Evolutionary conservation across 2,329 filamentous ascomycete genomes (phyloP), one percentile per base, ranked within the genome.

Genomic region (Talaromyces verruculosus): DNA sequence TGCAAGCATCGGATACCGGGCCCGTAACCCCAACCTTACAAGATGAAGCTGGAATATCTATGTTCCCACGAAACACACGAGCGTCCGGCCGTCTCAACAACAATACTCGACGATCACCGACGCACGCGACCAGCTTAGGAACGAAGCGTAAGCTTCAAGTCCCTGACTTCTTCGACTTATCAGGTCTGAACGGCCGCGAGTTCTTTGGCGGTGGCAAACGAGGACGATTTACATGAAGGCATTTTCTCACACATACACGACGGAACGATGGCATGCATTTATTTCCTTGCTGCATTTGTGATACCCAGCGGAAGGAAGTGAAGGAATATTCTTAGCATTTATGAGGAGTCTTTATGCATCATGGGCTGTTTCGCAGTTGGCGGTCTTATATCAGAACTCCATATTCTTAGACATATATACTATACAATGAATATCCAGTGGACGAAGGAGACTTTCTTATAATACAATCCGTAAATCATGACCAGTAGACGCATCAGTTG

Each of bases 111-210:
- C 77, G 81, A 65, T 70, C 75, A 61, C 72, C 79, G 1, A 74
- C 74, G 39, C 75, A 79, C 4, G 76, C 77, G 1, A 71, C 77
- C 10, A 75, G 73, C 4, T 67, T 82, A 6, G 81, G 82, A 5
- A 80, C 80, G 7, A 84, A 84, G 73, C 76, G 82, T 65, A 83
- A 82, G 71, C 73, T 80, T 60, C 76, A 78, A 19, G 78, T 83
- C 57, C 78, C 77, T 2, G 82, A 84, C 55, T 83, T 83, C 69
- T 84, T 84, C 67, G 82, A 84, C 68, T 69, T 84, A 22, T 82
- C 81, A 1, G 80, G 77, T 57, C 69, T 83, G 60, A 77, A 78
- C 62, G 74, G 73, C 57, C 75, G 76, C 65, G 82, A 84, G 69
- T 73, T 75, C 45, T 76, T 76, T 67, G 79, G 80, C 65, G 78